Conservation (phyloP, 2,329 filamentous ascomycete genomes). For the Boeremia lycopersici region DNA sequence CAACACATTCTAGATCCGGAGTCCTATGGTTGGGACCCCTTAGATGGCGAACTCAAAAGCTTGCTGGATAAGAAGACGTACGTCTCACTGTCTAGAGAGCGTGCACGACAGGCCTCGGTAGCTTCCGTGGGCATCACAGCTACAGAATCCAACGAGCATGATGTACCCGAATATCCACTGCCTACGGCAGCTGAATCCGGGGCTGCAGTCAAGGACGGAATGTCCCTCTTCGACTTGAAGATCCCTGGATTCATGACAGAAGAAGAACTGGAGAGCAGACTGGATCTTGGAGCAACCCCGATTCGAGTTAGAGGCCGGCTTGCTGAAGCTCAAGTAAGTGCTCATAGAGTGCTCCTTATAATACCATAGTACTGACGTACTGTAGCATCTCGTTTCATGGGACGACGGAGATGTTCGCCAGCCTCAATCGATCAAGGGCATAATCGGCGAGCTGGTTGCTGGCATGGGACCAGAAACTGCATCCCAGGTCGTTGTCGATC, state of each 20-base stretch:
- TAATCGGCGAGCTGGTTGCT: constrained; percentile 71
- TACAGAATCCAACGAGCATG: not conserved
- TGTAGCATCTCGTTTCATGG: constrained; percentile 66
- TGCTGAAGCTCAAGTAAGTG: constrained; percentile 43
- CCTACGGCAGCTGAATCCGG: constrained; percentile 39
- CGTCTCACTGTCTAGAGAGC: constrained; percentile 50
- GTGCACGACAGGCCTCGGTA: constrained; percentile 25
- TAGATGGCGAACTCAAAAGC: constrained; percentile 60
- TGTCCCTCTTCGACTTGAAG: constrained; percentile 63
- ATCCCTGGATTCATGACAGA: constrained; percentile 71
- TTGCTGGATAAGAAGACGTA: constrained; percentile 64
- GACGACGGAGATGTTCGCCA: constrained; percentile 58
- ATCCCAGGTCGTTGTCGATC: constrained; percentile 64
- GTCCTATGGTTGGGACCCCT: constrained; percentile 64
- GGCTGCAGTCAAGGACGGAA: constrained; percentile 41
- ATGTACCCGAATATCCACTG: constrained; percentile 32
- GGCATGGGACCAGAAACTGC: constrained; percentile 67
- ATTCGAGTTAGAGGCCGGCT: constrained; percentile 54
- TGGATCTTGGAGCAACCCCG: constrained; percentile 66
- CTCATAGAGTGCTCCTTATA: constrained; percentile 7
- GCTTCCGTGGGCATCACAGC: not conserved
- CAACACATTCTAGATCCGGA: constrained; percentile 76
- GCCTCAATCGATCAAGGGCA: constrained; percentile 61
- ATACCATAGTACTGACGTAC: constrained; percentile 26
- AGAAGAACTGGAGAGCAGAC: constrained; percentile 55